Percentiles rank a stretch among this genome's conserved stretches.
These are phyloP conservation scores for Pythium guiyangense DNA, from an alignment of 352 stramenopile genomes.

Conservation along the genomic window DNA sequence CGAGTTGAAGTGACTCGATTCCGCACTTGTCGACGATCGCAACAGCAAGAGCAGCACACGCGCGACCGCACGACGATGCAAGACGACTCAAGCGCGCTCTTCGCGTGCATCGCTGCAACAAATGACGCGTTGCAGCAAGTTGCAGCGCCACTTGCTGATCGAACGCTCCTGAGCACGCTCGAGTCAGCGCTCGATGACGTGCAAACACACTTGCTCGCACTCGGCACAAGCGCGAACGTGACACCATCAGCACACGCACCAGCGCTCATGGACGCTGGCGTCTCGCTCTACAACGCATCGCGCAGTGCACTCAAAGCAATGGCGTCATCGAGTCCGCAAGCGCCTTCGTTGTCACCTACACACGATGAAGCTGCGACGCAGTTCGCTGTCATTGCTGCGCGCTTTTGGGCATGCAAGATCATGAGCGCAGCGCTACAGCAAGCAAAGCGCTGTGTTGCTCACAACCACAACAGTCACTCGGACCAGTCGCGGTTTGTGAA, in stretches of 20 bases:
- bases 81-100: neutral
- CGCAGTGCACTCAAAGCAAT: slow-evolving; percentile 33
- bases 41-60: neutral
- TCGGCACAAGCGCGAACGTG: slow-evolving; percentile 23
- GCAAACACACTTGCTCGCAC: slow-evolving; percentile 19
- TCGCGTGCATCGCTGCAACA: neutral
- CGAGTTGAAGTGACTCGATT: no score
- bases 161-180: slow-evolving; percentile 4
- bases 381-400: slow-evolving; percentile 29
- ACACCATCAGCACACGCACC: slow-evolving; percentile 14
- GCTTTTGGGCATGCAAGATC: slow-evolving; percentile 57
- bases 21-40: neutral
- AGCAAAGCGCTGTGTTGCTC: slow-evolving; percentile 14
- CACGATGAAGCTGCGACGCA: neutral
- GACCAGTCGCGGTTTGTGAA: slow-evolving; percentile 34
- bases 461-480: slow-evolving; percentile 4
- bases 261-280: slow-evolving; percentile 51
- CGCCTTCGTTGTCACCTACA: slow-evolving; percentile 1
- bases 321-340: neutral
- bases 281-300: slow-evolving; percentile 69
- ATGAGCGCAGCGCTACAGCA: slow-evolving; percentile 52
- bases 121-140: slow-evolving; percentile 11
- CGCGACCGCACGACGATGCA: neutral
- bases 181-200: slow-evolving; percentile 18
- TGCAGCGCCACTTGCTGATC: neutral